phyloP scores from a whole-genome alignment of 2,329 filamentous ascomycete species.

The Colletotrichum orbiculare region DNA sequence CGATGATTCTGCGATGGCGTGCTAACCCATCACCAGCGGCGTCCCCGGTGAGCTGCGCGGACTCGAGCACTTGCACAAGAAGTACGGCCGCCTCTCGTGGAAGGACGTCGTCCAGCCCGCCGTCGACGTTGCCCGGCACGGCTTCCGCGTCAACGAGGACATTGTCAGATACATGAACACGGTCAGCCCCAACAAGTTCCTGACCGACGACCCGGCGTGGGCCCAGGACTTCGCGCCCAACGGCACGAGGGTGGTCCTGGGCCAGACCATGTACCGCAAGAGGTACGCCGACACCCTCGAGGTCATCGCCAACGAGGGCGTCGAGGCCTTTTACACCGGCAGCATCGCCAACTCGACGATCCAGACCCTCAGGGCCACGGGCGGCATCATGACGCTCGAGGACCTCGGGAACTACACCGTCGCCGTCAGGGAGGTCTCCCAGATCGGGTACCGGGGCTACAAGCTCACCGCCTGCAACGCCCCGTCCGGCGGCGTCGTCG shows the following conservation, averaged over 20 bases:
- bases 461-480: conserved; percentile 75
- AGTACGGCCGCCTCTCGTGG: conserved; percentile 74
- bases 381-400: conserved; percentile 81
- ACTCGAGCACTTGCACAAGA: conserved; percentile 77
- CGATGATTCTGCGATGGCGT: background rate
- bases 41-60: conserved; percentile 79
- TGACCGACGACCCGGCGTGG: conserved; percentile 79
- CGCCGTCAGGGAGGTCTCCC: conserved; percentile 67
- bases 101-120: conserved; percentile 75
- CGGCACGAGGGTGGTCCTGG: conserved; percentile 71
- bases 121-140: conserved; percentile 76
- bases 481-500: conserved; percentile 79
- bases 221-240: conserved; percentile 86
- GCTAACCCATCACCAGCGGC: conserved; percentile 54
- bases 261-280: conserved; percentile 80
- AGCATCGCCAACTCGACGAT: conserved; percentile 78
- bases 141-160: conserved; percentile 78
- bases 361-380: conserved; percentile 67
- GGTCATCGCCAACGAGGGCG: conserved; percentile 72
- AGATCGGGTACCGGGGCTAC: conserved; percentile 75
- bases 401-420: conserved; percentile 81
- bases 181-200: conserved; percentile 64
- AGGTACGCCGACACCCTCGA: conserved; percentile 81
- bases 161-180: conserved; percentile 76
- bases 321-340: conserved; percentile 77